Base-by-base conservation (phyloP, 2,329 filamentous ascomycete genomes). In the Cadophora sp. region DNA sequence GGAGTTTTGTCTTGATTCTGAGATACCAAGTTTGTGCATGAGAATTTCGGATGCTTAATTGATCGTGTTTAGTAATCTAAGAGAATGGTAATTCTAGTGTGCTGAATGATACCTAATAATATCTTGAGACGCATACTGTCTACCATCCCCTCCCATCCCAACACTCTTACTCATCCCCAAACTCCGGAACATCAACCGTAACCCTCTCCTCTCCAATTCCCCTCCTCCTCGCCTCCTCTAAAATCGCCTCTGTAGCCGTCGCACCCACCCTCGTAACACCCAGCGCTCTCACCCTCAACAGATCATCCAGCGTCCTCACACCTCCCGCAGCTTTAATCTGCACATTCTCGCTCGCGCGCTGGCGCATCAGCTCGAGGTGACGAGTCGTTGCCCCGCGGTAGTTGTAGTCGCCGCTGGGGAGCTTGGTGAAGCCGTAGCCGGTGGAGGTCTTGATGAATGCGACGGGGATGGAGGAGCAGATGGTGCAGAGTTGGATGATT, bases 381-480 rank as follows among this genome's bases (percentile, higher is more conserved):
- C 75, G 75, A 9, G 84, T 75, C 0, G 85, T 88, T 0, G 86
- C 85, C 0, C 86, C 87, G 14, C 80, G 79, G 75, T 87, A 88
- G 8, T 79, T 81, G 69, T 88, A 89, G 55, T 79, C 75, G 0
- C 85, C 86, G 68, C 82, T 79, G 0, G 75, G 46, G 74, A 84
- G 83, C 77, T 88, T 89, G 16, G 87, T 84, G 53, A 89, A 88
- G 0, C 86, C 87, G 71, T 87, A 89, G 0, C 87, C 87, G 0
- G 86, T 88, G 1, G 85, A 86, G 0, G 87, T 89, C 79, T 89
- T 89, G 71, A 89, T 82, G 66, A 87, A 89, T 0, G 82, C 86
- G 0, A 89, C 86, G 0, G 77, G 77, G 0, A 86, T 43, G 0
- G 79, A 74, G 0, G 83, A 83, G 74, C 87, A 89, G 34, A 89